phyloP scores from a whole-genome alignment of 768 basidiomycete species.

The Tulasnella sp. region DNA sequence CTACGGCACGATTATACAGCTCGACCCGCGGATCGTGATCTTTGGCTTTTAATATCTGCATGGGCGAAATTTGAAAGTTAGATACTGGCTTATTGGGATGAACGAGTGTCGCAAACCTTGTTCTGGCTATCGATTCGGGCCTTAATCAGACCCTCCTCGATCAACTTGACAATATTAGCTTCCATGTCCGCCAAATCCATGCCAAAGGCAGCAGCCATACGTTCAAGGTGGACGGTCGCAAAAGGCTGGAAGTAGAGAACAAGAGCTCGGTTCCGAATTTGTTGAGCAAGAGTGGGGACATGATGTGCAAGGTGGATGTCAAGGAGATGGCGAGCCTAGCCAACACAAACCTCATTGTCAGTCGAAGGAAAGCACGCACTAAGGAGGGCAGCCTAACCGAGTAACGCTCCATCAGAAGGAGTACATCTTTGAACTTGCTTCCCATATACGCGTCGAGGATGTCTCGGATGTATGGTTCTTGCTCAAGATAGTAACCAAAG shows the following conservation, averaged over 20 bases:
- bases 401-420: conserved; percentile 67
- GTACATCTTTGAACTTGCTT: conserved; percentile 79
- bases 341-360: conserved; percentile 1
- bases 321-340: conserved; percentile 67
- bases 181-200: conserved; percentile 71
- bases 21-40: conserved; percentile 74
- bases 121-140: conserved; percentile 87
- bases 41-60: conserved; percentile 75
- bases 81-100: neutral
- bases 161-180: conserved; percentile 67
- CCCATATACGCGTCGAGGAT: conserved; percentile 80
- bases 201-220: conserved; percentile 85
- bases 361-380: conserved; percentile 16
- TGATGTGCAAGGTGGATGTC: conserved; percentile 76
- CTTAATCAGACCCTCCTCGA: conserved; percentile 71
- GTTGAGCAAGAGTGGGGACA: conserved; percentile 57
- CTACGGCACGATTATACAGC: conserved; percentile 70
- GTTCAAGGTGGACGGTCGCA: conserved; percentile 72
- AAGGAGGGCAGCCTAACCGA: conserved; percentile 48
- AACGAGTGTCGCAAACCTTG: conserved; percentile 51
- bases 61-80: neutral
- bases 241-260: conserved; percentile 91
- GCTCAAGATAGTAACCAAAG: conserved; percentile 76
- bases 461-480: conserved; percentile 82
- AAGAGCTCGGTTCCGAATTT: conserved; percentile 73